Evolutionary conservation across 345 rosid genomes (phyloP), one percentile per base, ranked within the genome.

Genomic region (Acer negundo): DNA sequence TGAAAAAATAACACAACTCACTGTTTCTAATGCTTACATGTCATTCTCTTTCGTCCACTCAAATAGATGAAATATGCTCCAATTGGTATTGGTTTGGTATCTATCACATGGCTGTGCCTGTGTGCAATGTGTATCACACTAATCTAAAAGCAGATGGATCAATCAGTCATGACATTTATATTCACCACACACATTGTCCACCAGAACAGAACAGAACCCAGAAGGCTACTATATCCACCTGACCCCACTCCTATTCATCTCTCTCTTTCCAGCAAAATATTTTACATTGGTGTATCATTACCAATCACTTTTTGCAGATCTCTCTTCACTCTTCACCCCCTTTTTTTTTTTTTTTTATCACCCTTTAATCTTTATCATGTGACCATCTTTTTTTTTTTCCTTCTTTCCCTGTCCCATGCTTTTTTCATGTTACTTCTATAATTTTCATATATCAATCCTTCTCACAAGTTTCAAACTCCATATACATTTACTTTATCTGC

Each of bases 21-120:
- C 61, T 47, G 62, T 35, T 58, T 70, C 17, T 31, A 40, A 44
- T 62, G 63, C 63, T 58, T 62, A 70, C 64, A 77, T 61, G 78
- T 65, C 72, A 65, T 65, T 51, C 71, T 16, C 47, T 56, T 56
- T 31, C 9, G 26, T 59, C 63, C 63, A 59, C 20, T 59, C 10
- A 59, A 59, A 59, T 59, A 59, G 63, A 59, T 59, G 26, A 22
- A 59, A 59, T 59, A 59, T 71, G 75, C 67, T 51, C 4, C 26
- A 47, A 46, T 23, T 47, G 63, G 7, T 40, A 7, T 73, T 73
- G 19, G 59, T 40, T 69, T 42, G 79, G 79, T 44, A 76, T 76
- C 79, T 12, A 17, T 76, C 79, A 76, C 73, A 58, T 76, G 79
- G 73, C 53, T 59, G 28, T 72, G 66, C 16, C 53, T 72, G 53